Percentiles rank a stretch among this genome's conserved stretches.
phyloP scores from a whole-genome alignment of 768 basidiomycete genomes.

The Hygrophoropsis aurantiaca region DNA sequence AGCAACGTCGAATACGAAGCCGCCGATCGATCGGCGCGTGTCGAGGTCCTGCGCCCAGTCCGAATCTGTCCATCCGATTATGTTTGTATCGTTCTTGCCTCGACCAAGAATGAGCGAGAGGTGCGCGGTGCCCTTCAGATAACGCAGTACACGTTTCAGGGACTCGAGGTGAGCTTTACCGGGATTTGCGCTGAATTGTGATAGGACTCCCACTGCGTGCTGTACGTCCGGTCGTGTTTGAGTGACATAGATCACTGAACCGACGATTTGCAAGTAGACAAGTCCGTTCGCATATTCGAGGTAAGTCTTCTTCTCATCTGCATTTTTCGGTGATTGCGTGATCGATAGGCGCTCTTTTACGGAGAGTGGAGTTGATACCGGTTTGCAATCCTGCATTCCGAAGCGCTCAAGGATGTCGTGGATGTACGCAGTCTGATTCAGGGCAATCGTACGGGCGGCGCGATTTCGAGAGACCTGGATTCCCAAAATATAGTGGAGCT shows the following conservation, averaged over 20 bases:
- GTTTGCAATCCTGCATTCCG: constrained; percentile 12
- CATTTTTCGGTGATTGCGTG: no score
- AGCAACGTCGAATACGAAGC: constrained; percentile 22
- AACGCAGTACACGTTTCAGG: constrained; percentile 13
- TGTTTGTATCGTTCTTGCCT: constrained; percentile 1
- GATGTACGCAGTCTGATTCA: constrained; percentile 1
- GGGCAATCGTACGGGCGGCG: background rate
- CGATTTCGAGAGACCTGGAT: constrained; percentile 33
- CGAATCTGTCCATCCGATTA: constrained; percentile 22
- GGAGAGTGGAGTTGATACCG: constrained; percentile 16
- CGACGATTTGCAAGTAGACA: constrained; percentile 20
- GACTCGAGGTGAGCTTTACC: constrained; percentile 8
- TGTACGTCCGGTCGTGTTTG: constrained; percentile 13
- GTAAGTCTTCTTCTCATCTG: constrained; percentile 4
- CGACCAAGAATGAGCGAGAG: background rate
- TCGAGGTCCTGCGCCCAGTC: constrained; percentile 26
- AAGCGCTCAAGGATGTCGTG: constrained; percentile 11
- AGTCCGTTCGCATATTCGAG: background rate
- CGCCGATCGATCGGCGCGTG: constrained; percentile 18
- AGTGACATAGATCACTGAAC: constrained; percentile 23
- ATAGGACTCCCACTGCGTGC: constrained; percentile 1
- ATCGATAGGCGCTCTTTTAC: constrained; percentile 11
- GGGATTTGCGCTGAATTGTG: constrained; percentile 7
- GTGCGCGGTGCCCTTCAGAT: constrained; percentile 5
- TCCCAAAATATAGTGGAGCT: constrained; percentile 31